Evolutionary conservation across 768 basidiomycete genomes (phyloP), one percentile per base, ranked within the genome.

Genomic region (Leccinum disarticulatum): DNA sequence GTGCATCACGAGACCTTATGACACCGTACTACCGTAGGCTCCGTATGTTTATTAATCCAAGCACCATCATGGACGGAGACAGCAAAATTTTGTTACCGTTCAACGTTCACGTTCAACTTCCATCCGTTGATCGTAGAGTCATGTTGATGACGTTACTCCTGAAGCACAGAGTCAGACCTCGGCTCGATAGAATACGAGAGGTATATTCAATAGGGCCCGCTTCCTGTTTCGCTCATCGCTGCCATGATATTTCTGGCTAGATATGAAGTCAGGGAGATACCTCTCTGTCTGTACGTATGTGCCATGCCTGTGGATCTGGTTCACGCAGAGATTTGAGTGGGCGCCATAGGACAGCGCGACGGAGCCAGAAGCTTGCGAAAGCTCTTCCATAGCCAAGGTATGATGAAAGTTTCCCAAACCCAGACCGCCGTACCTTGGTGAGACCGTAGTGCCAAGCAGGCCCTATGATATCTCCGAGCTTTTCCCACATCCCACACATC

Each of bases 191-290:
- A 17, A 50, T 22, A 30, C 36, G 30, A 54, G 22, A 15, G 52
- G 38, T 19, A 31, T 27, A 22, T 22, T 36, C 58, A 41, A 31
- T 55, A 75, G 22, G 22, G 22, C 73, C 95, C 95, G 66, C 88
- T 87, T 17, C 90, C 93, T 2, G 89, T 81, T 77, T 98, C 95
- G 66, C 90, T 93, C 95, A 98, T 98, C 2, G 95, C 95, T 87
- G 41, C 95, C 95, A 31, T 22, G 22, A 22, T 22, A 98, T 71
- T 91, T 89, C 69, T 79, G 83, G 22, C 95, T 95, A 30, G 83
- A 80, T 38, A 96, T 77, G 49, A 97, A 80, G 67, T 88, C 87
- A 4, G 88, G 86, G 5, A 98, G 82, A 73, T 94, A 96, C 73
- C 90, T 74, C 56, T 77, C 74, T 73, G 93, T 94, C 77, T 98